Evolutionary conservation across 768 basidiomycete species (phyloP), one percentile per base, ranked within the genome.

Genomic region (Boletus rubropictus): DNA sequence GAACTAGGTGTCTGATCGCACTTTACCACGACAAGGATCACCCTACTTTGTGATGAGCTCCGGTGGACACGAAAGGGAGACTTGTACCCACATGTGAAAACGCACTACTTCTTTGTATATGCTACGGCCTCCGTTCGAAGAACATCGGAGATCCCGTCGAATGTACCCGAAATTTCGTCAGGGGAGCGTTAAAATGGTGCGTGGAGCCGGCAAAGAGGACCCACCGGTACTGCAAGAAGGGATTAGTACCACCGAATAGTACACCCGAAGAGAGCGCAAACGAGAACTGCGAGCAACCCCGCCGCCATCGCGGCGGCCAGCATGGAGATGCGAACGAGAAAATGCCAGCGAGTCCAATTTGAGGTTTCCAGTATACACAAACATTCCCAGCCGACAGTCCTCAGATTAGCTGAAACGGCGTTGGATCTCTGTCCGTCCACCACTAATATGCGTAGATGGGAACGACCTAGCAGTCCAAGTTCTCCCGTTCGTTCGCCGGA

Each of bases 271-370:
- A 51, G 47, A 47, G 42, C 60, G 59, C 53, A 56, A 10, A 48
- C 48, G 8, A 50, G 58, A 60, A 52, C 42, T 33, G 31, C 27
- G 10, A 21, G 38, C 17, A 44, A 15, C 48, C 50, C 60, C 59
- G 59, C 50, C 46, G 60, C 59, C 60, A 48, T 62, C 60, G 59
- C 54, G 42, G 60, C 58, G 54, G 57, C 8, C 31, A 51, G 39
- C 42, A 56, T 56, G 50, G 50, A 59, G 44, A 62, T 62, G 46
- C 42, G 42, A 34, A 41, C 50, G n/a, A 32, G 38, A 20, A 17
- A 2, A 5, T n/a, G 7, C n/a, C 36, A 20, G 35, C 17, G 48
- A 50, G 43, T n/a, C 49, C 39, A 21, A 39, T 44, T 44, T 25
- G 40, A 44, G 14, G 47, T 46, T 18, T 33, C n/a, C n/a, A n/a